phyloP scores from a whole-genome alignment of 1,139 yeast genomes.

The Arxiozyma bovina region DNA sequence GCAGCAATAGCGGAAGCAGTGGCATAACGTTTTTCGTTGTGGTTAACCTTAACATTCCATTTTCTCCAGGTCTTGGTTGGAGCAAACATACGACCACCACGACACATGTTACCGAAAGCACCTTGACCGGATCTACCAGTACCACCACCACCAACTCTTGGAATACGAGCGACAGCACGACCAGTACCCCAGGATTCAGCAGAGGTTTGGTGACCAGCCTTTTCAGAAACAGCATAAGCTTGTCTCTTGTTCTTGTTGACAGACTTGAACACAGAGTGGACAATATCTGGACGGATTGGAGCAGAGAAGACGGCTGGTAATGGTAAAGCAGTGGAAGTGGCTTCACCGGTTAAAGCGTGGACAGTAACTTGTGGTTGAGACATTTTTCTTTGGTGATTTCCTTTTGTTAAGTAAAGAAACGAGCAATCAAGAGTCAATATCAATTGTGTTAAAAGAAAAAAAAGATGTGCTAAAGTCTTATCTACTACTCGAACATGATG shows the following conservation, averaged over 20 bases:
- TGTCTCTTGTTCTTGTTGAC: slow-evolving; percentile 99
- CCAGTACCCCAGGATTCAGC: slow-evolving; percentile 99
- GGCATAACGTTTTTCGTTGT: slow-evolving; percentile 99
- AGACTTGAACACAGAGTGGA: slow-evolving; percentile 96
- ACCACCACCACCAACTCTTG: slow-evolving; percentile 99
- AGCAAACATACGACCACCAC: slow-evolving; percentile 99
- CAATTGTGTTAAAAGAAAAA: neutral
- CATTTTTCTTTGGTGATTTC: slow-evolving; percentile 35
- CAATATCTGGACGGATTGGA: slow-evolving; percentile 99
- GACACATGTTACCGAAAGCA: slow-evolving; percentile 99
- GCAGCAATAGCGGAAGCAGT: slow-evolving; percentile 99
- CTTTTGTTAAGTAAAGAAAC: neutral
- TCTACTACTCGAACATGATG: too few relatives aligned
- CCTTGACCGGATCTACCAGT: slow-evolving; percentile 99
- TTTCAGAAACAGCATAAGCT: slow-evolving; percentile 98
- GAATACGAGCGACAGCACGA: slow-evolving; percentile 99
- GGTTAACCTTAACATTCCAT: slow-evolving; percentile 99
- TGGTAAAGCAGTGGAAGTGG: slow-evolving; percentile 76
- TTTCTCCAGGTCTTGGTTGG: slow-evolving; percentile 99
- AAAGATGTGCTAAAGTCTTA: neutral
- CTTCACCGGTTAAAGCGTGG: slow-evolving; percentile 79
- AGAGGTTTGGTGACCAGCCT: slow-evolving; percentile 99
- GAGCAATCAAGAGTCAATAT: neutral
- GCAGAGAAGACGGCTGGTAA: slow-evolving; percentile 99
- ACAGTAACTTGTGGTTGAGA: slow-evolving; percentile 98